These are phyloP conservation scores for Mycosphaerella sp. DNA, from an alignment of 2,329 filamentous ascomycete species.

Conservation along the genomic window DNA sequence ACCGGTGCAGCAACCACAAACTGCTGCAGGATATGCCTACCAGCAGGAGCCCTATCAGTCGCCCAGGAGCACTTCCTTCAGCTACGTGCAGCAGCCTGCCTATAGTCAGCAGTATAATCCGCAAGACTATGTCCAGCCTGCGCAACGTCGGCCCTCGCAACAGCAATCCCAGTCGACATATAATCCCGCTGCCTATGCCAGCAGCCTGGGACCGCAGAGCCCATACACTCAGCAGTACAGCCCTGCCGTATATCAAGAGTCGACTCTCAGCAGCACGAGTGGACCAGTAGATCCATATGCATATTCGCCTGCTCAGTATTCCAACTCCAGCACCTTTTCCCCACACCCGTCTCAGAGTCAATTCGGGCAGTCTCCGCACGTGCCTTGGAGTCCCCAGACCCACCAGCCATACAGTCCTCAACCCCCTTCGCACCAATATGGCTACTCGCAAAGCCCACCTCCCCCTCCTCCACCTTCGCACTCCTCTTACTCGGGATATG, in stretches of 20 bases:
- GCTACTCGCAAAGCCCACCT: constrained; percentile 18
- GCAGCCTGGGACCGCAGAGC: constrained; percentile 24
- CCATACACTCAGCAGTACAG: constrained; percentile 21
- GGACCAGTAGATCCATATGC: constrained; percentile 28
- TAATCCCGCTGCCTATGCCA: constrained; percentile 42
- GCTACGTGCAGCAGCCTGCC: constrained; percentile 45
- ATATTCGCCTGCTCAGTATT: constrained; percentile 22
- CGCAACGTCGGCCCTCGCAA: constrained; percentile 35
- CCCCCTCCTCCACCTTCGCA: constrained; percentile 21
- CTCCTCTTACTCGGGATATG: constrained; percentile 14
- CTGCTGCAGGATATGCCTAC: constrained; percentile 16
- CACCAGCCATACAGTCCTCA: constrained; percentile 24
- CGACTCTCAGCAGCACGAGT: constrained; percentile 21
- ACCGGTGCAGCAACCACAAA: constrained; percentile 25
- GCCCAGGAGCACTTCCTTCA: constrained; percentile 17
- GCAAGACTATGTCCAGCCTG: constrained; percentile 47
- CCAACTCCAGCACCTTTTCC: constrained; percentile 15
- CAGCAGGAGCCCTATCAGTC: constrained; percentile 21
- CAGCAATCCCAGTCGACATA: constrained; percentile 37
- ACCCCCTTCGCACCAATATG: constrained; percentile 17
- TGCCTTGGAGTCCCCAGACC: constrained; percentile 20
- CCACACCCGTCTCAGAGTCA: constrained; percentile 14
- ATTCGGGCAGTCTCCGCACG: constrained; percentile 16
- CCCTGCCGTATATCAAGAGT: constrained; percentile 24
- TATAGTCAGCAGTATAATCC: constrained; percentile 61